Evolutionary conservation across 208 protist genomes (phyloP).

Genomic region (Tritrichomonas foetus): DNA sequence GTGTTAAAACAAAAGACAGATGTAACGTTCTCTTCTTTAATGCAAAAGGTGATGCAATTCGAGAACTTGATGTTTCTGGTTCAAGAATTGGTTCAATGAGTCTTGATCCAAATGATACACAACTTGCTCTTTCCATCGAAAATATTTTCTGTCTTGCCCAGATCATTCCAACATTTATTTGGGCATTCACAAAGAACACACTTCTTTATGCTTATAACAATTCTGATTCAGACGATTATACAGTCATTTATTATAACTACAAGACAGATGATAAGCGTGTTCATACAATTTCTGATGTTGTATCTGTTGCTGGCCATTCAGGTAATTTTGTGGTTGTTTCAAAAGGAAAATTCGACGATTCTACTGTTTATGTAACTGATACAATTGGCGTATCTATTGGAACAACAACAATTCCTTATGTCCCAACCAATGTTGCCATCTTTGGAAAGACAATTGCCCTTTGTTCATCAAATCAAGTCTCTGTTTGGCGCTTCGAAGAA

Average conservation of each 20-base stretch:
- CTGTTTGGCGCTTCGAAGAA: background rate
- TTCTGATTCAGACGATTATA: background rate
- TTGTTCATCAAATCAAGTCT: background rate
- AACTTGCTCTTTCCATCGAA: background rate
- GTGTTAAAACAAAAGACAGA: background rate
- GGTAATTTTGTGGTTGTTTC: background rate
- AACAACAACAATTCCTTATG: background rate
- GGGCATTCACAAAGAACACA: background rate
- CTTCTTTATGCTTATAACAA: background rate
- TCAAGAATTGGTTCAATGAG: background rate
- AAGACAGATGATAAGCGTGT: background rate
- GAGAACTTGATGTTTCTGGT: background rate
- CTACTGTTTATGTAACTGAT: background rate
- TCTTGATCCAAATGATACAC: conserved; percentile 24
- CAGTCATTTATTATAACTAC: background rate
- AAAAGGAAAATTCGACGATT: background rate
- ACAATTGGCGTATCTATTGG: background rate
- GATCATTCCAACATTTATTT: conserved; percentile 1
- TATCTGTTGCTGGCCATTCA: background rate
- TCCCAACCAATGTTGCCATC: background rate
- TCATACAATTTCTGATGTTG: background rate
- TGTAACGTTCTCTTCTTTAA: background rate
- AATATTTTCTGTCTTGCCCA: background rate
- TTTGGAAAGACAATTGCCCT: background rate
- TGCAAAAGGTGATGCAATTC: background rate